These are phyloP conservation scores for Sporodiniella umbellata DNA, from an alignment of 371 early-diverging fungal species.

Conservation along the genomic window DNA sequence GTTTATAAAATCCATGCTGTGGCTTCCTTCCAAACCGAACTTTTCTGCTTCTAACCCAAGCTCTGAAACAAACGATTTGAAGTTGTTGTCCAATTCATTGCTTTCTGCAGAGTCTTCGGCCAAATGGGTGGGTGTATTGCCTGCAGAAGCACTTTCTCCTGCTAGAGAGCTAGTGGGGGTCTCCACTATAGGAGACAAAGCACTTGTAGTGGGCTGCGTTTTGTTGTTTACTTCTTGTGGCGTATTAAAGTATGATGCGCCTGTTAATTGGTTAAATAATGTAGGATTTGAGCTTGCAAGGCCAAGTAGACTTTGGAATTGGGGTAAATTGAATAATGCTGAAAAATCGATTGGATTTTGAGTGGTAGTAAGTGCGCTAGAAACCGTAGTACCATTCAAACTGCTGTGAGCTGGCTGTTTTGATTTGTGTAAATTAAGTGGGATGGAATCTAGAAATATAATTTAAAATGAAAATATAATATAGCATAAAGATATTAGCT, in stretches of 20 bases:
- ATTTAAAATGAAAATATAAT: background rate
- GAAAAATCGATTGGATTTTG: constrained; percentile 12
- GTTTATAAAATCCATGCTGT: constrained; percentile 18
- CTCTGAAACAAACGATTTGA: constrained; percentile 20
- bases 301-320: constrained; percentile 24
- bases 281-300: constrained; percentile 31
- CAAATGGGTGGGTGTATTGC: background rate
- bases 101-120: background rate
- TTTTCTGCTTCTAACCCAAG: constrained; percentile 14
- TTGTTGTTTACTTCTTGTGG: background rate
- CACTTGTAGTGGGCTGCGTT: background rate
- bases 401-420: background rate
- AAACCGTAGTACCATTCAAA: background rate
- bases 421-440: background rate
- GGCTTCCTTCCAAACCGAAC: background rate
- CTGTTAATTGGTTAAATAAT: constrained; percentile 29
- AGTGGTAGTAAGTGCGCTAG: background rate
- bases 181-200: background rate
- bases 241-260: constrained; percentile 11
- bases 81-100: constrained; percentile 17
- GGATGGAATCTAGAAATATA: background rate
- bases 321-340: constrained; percentile 21
- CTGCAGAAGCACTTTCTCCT: background rate
- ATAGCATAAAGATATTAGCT: background rate
- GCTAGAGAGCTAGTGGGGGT: constrained; percentile 1